Evolutionary conservation across 2,329 filamentous ascomycete genomes (phyloP).

Genomic region (Lecanoromycetidae sp.): DNA sequence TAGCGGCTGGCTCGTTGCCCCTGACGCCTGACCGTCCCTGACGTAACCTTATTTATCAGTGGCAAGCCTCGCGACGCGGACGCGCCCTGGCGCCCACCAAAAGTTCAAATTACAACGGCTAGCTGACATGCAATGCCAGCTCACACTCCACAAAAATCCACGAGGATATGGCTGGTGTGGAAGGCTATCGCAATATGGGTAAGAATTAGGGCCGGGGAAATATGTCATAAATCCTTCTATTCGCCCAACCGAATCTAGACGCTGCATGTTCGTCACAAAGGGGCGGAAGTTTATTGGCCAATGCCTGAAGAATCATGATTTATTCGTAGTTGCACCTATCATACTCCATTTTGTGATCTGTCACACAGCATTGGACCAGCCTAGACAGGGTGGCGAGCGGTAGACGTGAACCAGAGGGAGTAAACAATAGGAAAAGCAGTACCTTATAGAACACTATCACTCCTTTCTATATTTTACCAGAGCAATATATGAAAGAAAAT

Average conservation of each 20-base stretch:
- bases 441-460: too few relatives aligned
- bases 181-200: not conserved
- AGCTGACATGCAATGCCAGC: conserved; percentile 8
- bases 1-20: conserved; percentile 1
- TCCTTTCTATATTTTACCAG: too few relatives aligned
- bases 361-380: conserved; percentile 1
- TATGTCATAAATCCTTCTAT: not conserved
- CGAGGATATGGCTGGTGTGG: not conserved
- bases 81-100: not conserved
- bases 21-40: not conserved
- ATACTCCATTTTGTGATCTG: not conserved
- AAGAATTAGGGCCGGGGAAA: not conserved
- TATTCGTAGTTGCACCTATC: not conserved
- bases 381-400: not conserved
- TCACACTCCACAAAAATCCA: conserved; percentile 8
- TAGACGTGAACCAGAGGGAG: not conserved
- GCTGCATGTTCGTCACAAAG: conserved; percentile 6
- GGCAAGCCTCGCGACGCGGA: not conserved
- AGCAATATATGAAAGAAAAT: too few relatives aligned
- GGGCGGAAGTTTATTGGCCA: not conserved
- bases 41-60: conserved; percentile 3
- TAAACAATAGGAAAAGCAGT: conserved; percentile 3
- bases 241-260: not conserved
- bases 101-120: not conserved
- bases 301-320: not conserved